phyloP scores from a whole-genome alignment of 2,329 filamentous ascomycete species.

The Xylariaceae sp. region DNA sequence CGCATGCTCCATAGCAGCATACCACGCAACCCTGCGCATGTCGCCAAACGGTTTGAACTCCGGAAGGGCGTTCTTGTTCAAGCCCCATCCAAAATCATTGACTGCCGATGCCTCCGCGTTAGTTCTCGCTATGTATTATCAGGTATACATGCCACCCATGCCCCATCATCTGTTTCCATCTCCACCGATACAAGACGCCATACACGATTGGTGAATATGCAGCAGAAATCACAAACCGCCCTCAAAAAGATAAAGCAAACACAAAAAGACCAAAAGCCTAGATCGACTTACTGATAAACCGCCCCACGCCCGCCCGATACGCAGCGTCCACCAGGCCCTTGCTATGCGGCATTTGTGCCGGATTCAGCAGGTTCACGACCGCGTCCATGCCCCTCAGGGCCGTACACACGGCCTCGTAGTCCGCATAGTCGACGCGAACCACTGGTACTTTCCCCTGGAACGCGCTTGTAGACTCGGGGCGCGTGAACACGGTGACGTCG shows the following conservation, averaged over 20 bases:
- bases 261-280: not conserved
- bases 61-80: conserved; percentile 17
- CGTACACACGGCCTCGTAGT: conserved; percentile 17
- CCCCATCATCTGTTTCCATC: not conserved
- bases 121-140: not conserved
- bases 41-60: conserved; percentile 23
- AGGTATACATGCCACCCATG: not conserved
- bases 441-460: conserved; percentile 21
- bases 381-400: conserved; percentile 27
- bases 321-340: conserved; percentile 28
- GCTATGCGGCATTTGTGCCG: conserved; percentile 17
- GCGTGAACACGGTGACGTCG: conserved; percentile 24
- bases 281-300: conserved; percentile 23
- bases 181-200: too few species aligned
- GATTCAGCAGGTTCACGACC: conserved; percentile 25
- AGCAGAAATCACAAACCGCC: not conserved
- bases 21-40: conserved; percentile 20
- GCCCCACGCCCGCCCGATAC: conserved; percentile 27
- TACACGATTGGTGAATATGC: not conserved
- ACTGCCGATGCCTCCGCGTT: conserved; percentile 5
- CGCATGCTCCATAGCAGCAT: conserved; percentile 18
- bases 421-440: conserved; percentile 18
- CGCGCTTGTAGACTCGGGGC: conserved; percentile 16
- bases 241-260: not conserved
- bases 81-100: conserved; percentile 30